Evolutionary conservation across 2,329 filamentous ascomycete genomes (phyloP), one percentile per base, ranked within the genome.

Genomic region (Colletotrichum chlorophyti): DNA sequence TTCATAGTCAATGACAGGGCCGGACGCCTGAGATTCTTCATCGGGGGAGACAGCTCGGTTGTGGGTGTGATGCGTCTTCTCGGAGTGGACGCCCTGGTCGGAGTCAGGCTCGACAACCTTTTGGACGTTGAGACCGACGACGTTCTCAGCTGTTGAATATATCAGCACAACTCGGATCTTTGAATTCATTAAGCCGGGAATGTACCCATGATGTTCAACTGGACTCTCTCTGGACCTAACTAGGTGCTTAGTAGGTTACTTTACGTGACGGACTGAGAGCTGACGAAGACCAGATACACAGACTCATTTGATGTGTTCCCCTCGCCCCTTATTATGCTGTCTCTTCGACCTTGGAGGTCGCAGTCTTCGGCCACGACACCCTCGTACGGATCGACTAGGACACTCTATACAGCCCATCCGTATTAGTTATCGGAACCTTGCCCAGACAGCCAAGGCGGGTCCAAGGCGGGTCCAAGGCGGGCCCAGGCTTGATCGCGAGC

Each of bases 401-500:
- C 24, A 29, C 43, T 17, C 19, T 43, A 15, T 45, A n/a, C 12
- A 8, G 23, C 24, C 34, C 17, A 34, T 19, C 47, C 15, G 6
- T 9, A 10, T 17, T 23, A 11, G 31, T 17, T 38, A 43, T 19
- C 51, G 17, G 4, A 29, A 19, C 37, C 21, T 27, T 38, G 27
- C 17, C n/a, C 23, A 31, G 32, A 29, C 6, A 35, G 41, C 43
- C 51, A 55, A 49, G 55, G 55, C 51, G 43, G 55, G 55, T 24
- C 43, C 43, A 55, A 59, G 43, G 21, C 49, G 49, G 49, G 49
- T 12, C 49, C 49, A 43, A 53, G 49, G 45, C 8, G n/a, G n/a
- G n/a, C n/a, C n/a, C n/a, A n/a, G n/a, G n/a, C n/a, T 21, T 31
- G 19, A 59, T 59, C 51, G 55, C 55, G 43, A 59, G 38, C 55